Evolutionary conservation across 306 rosid species (phyloP).

Genomic region (Prunus salicina): DNA sequence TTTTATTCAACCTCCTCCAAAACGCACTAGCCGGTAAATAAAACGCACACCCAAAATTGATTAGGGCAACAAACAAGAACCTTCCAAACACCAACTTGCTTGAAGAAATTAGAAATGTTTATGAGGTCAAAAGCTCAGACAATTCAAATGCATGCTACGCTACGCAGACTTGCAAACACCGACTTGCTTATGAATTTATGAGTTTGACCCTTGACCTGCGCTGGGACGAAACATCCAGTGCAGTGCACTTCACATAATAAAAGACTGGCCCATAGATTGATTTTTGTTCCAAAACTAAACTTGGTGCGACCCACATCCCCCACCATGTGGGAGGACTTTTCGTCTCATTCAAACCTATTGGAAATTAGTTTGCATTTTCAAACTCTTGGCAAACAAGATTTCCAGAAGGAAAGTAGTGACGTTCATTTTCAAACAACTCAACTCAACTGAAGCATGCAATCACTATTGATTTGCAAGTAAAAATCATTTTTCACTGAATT

Average conservation of each 20-base stretch:
- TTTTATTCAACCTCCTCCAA: too few species aligned
- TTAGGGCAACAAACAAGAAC: too few species aligned
- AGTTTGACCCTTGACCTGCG: slow-evolving; percentile 18
- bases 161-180: not conserved
- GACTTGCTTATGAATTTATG: not conserved
- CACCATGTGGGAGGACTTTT: slow-evolving; percentile 11
- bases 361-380: not conserved
- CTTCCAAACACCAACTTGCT: too few species aligned
- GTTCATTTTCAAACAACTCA: too few species aligned
- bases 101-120: not conserved
- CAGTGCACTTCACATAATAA: not conserved
- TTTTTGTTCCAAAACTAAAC: not conserved
- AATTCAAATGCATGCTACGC: slow-evolving; percentile 5
- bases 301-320: not conserved
- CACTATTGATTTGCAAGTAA: too few species aligned
- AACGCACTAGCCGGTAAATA: too few species aligned
- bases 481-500: too few species aligned
- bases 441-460: too few species aligned
- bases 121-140: not conserved
- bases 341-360: not conserved
- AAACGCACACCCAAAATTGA: too few species aligned
- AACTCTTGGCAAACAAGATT: not conserved
- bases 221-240: not conserved
- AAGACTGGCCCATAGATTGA: not conserved
- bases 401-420: not conserved